A percentile compares a stretch with the other conserved stretches of the same genome.
phyloP scores from a whole-genome alignment of 225 moss, liverwort and hornwort genomes.

The Straminergon stramineum region DNA sequence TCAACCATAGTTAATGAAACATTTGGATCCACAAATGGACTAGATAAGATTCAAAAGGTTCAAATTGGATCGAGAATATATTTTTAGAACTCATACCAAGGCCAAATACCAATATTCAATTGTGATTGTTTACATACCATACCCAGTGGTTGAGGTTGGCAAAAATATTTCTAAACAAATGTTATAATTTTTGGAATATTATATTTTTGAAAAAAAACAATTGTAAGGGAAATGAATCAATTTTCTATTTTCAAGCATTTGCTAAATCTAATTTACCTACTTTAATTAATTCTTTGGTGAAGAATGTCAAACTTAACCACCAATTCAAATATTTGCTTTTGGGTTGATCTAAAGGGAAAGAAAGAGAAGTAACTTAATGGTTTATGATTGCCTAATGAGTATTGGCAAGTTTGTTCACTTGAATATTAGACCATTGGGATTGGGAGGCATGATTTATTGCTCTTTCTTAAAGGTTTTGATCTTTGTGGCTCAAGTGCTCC shows the following conservation, averaged over 20 bases:
- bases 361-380: neutral
- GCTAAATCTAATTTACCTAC: neutral
- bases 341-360: neutral
- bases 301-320: neutral
- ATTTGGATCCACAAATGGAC: neutral
- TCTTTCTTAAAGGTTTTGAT: neutral
- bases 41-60: accelerated
- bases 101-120: neutral
- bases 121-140: neutral
- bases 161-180: neutral
- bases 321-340: accelerated
- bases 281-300: neutral
- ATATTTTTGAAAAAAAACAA: neutral
- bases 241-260: neutral
- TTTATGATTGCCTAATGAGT: neutral
- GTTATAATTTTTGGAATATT: neutral
- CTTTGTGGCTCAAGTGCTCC: neutral
- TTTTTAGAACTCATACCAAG: neutral
- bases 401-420: neutral
- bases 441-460: accelerated
- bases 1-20: neutral
- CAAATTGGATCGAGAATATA: neutral
- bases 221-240: accelerated
- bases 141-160: accelerated
- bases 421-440: neutral